Evolutionary conservation across 1,284 basidiomycete species (phyloP).

Genomic region (Albatrellus sp.): DNA sequence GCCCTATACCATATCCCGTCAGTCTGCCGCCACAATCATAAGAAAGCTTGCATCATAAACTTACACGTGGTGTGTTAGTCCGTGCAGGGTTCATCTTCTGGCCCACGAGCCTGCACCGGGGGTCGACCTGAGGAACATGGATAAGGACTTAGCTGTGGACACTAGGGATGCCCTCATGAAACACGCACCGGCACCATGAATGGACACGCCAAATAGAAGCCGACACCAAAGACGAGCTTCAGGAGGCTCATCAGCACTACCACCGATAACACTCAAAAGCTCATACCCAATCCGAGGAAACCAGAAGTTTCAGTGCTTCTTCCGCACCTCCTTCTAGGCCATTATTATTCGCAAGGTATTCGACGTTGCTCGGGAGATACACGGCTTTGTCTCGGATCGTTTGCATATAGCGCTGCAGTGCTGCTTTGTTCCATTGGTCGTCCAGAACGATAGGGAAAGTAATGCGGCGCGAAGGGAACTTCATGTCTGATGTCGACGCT

Average conservation of each 20-base stretch:
- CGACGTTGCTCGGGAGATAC: conserved; percentile 58
- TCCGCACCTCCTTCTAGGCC: conserved; percentile 31
- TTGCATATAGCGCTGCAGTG: conserved; percentile 44
- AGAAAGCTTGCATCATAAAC: conserved; percentile 7
- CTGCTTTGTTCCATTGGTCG: conserved; percentile 44
- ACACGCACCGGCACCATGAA: conserved; percentile 42
- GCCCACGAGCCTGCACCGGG: conserved; percentile 42
- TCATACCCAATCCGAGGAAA: conserved; percentile 36
- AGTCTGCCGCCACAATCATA: no score
- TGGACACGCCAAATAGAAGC: conserved; percentile 51
- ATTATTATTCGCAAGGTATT: conserved; percentile 56
- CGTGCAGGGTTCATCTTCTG: conserved; percentile 59
- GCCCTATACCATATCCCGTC: conserved; percentile 24
- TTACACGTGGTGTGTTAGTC: conserved; percentile 44
- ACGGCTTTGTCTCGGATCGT: conserved; percentile 43
- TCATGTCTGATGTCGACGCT: conserved; percentile 25
- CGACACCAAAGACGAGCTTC: conserved; percentile 47
- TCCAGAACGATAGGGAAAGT: conserved; percentile 54
- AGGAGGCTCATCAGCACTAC: not conserved
- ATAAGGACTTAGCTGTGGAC: not conserved
- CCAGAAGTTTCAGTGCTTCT: conserved; percentile 33
- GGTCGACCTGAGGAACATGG: conserved; percentile 35
- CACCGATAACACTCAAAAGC: not conserved
- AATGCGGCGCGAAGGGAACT: conserved; percentile 39
- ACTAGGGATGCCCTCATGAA: not conserved